These are phyloP conservation scores for Climacium dendroides DNA, from an alignment of 225 moss, liverwort and hornwort species.

Conservation along the genomic window DNA sequence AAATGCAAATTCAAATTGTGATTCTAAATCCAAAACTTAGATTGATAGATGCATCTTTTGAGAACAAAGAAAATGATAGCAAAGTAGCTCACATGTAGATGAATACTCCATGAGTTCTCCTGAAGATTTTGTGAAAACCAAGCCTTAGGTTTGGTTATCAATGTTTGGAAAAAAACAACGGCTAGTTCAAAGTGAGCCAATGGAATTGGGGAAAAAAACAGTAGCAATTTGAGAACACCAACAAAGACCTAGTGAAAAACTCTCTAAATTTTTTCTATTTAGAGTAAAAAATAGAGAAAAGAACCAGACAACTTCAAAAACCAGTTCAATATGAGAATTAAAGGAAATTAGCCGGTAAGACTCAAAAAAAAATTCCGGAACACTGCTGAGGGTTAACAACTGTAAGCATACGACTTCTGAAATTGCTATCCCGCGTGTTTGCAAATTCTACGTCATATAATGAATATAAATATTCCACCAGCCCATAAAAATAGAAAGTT, in stretches of 20 bases:
- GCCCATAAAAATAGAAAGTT: background rate
- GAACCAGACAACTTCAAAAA: too few species aligned
- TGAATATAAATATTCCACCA: background rate
- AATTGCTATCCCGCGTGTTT: background rate
- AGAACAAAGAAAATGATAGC: background rate
- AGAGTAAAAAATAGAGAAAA: too few species aligned
- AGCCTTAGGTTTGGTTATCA: too few species aligned
- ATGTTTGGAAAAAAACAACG: too few species aligned
- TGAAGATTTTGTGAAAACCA: background rate
- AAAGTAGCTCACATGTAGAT: background rate
- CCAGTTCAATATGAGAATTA: too few species aligned
- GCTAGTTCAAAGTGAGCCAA: too few species aligned
- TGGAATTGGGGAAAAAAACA: too few species aligned
- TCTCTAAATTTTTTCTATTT: too few species aligned
- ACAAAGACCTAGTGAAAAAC: too few species aligned
- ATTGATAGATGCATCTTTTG: background rate
- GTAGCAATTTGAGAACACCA: too few species aligned
- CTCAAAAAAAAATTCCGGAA: too few species aligned
- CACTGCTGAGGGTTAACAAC: background rate
- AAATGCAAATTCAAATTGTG: background rate
- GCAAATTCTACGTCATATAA: background rate
- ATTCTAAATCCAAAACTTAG: background rate
- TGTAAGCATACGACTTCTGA: background rate
- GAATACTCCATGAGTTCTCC: accelerated
- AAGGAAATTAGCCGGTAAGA: too few species aligned